phyloP scores from a whole-genome alignment of 495 filamentous ascomycete species.

The Hypoxylon perforatum region DNA sequence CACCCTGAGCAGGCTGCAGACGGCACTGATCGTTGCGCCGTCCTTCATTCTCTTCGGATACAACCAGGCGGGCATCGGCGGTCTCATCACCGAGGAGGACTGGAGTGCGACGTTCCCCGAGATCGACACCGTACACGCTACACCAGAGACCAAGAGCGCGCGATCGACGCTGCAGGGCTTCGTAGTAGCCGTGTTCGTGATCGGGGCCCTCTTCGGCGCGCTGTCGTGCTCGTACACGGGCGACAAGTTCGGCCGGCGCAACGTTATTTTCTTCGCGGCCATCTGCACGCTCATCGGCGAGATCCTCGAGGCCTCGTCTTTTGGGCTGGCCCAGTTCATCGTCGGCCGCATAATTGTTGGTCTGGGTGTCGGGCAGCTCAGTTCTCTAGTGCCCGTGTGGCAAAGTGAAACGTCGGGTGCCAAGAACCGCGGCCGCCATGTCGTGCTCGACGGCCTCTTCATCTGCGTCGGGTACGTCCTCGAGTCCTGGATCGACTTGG shows the following conservation, averaged over 20 bases:
- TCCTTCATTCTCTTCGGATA: constrained; percentile 65
- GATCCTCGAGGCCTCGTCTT: constrained; percentile 45
- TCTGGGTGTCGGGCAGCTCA: constrained; percentile 61
- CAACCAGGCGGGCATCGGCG: constrained; percentile 61
- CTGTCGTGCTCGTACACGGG: constrained; percentile 61
- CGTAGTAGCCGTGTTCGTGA: constrained; percentile 42
- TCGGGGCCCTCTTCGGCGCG: constrained; percentile 63
- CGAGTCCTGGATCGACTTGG: constrained; percentile 56
- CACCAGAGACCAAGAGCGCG: constrained; percentile 46
- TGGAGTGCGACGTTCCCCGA: constrained; percentile 61
- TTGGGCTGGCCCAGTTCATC: constrained; percentile 58
- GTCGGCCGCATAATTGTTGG: constrained; percentile 62
- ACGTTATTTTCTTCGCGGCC: constrained; percentile 56
- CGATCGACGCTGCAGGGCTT: constrained; percentile 57
- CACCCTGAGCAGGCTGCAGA: constrained; percentile 37
- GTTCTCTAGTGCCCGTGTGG: constrained; percentile 64
- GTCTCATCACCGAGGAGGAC: constrained; percentile 51
- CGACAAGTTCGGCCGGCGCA: constrained; percentile 62
- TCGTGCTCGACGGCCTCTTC: constrained; percentile 60
- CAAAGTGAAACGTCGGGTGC: constrained; percentile 60
- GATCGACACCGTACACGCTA: constrained; percentile 63
- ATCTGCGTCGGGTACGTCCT: constrained; percentile 59
- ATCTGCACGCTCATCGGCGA: constrained; percentile 44
- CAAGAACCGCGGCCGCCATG: constrained; percentile 56
- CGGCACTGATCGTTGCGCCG: constrained; percentile 49